Evolutionary conservation across 225 moss, liverwort and hornwort genomes (phyloP), one percentile per base, ranked within the genome.

Genomic region (Lunularia cruciata): DNA sequence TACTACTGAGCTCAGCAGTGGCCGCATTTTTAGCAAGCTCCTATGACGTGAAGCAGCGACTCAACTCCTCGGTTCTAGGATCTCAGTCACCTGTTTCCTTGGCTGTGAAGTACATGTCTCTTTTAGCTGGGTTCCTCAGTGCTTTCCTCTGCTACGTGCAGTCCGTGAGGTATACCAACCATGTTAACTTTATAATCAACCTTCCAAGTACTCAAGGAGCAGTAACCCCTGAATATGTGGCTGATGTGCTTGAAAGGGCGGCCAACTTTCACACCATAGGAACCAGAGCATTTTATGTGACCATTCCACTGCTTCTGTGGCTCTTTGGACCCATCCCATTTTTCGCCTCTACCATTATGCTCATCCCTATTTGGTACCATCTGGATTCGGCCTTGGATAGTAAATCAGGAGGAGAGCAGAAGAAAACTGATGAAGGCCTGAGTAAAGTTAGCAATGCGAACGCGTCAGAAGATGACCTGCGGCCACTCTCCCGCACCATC

Each of bases 161-260:
- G 67, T 81, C 90, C 0, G 66, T 98, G 11, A 81, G 92, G 46
- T 98, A 82, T 60, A 74, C 79, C 47, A 92, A 92, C 68, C 87
- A 91, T 67, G 90, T 91, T 34, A 92, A 92, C 70, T 92, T 89
- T 72, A 81, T 92, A 51, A 85, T 98, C 57, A 98, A 98, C 75
- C 51, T 92, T 16, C 92, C 96, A 0, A 73, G 78, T 40, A 71
- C 80, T 1, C 25, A 40, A 43, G 70, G 81, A 28, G 79, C 78
- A 5, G 63, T 83, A 40, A 73, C 76, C 12, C 65, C 79, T 27
- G 79, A 87, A 16, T 84, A 81, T 40, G 77, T 84, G 22, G 79
- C 84, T 15, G 76, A 84, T 26, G 81, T 87, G 2, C 68, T 87
- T 0, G 81, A 81, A n/a, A 74, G 76, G 58, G 84, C 72, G 15